Conservation (phyloP, 495 filamentous ascomycete species). For the Tuber magnatum region DNA sequence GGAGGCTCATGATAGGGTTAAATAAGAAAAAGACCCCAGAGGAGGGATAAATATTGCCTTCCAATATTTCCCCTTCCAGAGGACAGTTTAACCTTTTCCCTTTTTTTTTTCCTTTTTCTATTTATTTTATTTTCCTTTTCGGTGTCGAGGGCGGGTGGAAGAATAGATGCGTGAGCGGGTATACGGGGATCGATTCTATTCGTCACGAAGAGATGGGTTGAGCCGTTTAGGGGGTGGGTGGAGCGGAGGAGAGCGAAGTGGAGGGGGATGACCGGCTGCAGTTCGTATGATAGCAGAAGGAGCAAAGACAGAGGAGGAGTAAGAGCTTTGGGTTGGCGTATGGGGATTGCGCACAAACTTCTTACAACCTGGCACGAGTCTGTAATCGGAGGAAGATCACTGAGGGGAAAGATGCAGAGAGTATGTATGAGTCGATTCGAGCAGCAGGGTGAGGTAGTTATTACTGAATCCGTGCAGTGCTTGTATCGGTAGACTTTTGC, state of each 20-base stretch:
- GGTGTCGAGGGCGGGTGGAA: background rate
- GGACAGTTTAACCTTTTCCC: background rate
- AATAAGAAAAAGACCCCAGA: background rate
- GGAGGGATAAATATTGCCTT: constrained; percentile 6
- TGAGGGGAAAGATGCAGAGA: background rate
- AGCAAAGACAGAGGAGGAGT: background rate
- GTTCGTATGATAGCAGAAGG: background rate
- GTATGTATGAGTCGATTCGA: background rate
- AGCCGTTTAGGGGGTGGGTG: constrained; percentile 9
- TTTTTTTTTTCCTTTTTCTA: too few relatives aligned
- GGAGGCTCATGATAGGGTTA: constrained; percentile 4
- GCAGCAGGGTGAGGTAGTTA: background rate
- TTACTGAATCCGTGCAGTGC: background rate
- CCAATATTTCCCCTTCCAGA: background rate
- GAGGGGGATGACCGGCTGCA: constrained; percentile 5
- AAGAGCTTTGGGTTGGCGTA: background rate
- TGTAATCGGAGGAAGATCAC: background rate
- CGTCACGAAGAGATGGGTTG: background rate
- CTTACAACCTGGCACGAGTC: background rate
- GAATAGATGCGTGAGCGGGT: background rate
- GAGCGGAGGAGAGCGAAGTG: constrained; percentile 8
- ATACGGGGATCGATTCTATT: constrained; percentile 2
- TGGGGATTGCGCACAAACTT: background rate
- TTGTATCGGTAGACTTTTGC: background rate
- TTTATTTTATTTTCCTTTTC: too few relatives aligned